Evolutionary conservation across 495 filamentous ascomycete genomes (phyloP), one percentile per base, ranked within the genome.

Genomic region (Trichoderma asperelloides): DNA sequence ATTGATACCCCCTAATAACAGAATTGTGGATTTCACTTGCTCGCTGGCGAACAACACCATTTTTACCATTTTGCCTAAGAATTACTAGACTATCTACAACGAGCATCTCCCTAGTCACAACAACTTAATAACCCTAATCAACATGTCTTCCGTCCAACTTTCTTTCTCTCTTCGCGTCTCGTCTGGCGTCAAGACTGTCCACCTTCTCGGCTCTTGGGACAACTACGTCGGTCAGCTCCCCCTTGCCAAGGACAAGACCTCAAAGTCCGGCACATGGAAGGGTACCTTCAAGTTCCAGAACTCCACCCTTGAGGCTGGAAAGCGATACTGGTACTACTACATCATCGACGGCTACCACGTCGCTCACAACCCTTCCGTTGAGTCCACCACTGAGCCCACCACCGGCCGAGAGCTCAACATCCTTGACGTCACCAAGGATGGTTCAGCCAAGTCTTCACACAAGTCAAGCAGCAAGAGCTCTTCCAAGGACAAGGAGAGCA

Each of bases 241-340:
- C 66, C 88, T 97, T 72, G 90, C 92, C 76, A 90, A 91, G 80
- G 92, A 96, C 78, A 86, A 86, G 83, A 76, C 79, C 70, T 87
- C 83, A 79, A 96, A 92, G 85, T 83, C 85, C 69, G 93, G 90
- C 73, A 86, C 88, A 66, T 97, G 96, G 91, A 89, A 91, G 73
- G 96, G 95, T 75, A 96, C 92, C 75, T 97, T 98, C 85, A 87
- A 91, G 79, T 96, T 98, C 82, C 92, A 94, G 81, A 88, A 88
- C 75, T 79, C 86, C 60, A 89, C 91, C 68, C 84, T 97, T 65
- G 86, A 93, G 82, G 82, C 90, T 66, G 91, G 93, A 68, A 85
- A 88, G 74, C 88, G 95, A 71, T 98, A 97, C 88, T 98, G 96
- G 95, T 98, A 98, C 87, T 98, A 98, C 86, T 98, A 97, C 84